phyloP scores from a whole-genome alignment of 176 grass and related monocot species.

The Phragmites australis region DNA sequence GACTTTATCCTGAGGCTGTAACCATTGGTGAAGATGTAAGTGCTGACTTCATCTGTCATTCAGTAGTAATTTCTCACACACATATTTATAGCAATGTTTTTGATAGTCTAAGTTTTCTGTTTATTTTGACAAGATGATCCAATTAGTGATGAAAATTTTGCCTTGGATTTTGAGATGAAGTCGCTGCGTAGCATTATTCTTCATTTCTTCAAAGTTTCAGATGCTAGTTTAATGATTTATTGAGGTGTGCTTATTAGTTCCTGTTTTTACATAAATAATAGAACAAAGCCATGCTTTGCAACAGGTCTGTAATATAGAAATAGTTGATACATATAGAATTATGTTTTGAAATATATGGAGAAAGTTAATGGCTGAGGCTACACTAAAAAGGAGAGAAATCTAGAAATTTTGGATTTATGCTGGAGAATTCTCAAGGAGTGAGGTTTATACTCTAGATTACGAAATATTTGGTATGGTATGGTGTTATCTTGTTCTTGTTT shows the following conservation, averaged over 20 bases:
- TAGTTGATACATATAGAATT: not conserved
- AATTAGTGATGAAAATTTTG: not conserved
- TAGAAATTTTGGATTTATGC: not conserved
- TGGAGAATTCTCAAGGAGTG: not conserved
- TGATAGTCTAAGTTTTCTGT: not conserved
- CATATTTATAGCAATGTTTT: constrained; percentile 7
- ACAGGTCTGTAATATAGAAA: not conserved
- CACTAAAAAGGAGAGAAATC: not conserved
- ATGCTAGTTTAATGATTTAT: not conserved
- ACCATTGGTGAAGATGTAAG: constrained; percentile 92
- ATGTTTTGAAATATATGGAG: not conserved
- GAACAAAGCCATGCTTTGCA: not conserved
- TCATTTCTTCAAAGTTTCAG: not conserved
- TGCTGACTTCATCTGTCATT: constrained; percentile 18
- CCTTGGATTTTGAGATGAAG: constrained; percentile 14
- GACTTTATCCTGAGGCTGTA: constrained; percentile 78
- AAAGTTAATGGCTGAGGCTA: not conserved
- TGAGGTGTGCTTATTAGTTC: not conserved
- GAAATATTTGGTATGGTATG: not conserved
- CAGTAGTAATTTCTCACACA: constrained; percentile 20
- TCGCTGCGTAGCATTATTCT: not conserved
- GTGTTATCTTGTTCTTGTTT: not conserved
- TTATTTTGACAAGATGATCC: constrained; percentile 14
- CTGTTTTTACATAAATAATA: constrained; percentile 26
- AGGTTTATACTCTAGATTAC: not conserved